Percentiles rank a stretch among this genome's conserved stretches.
Conservation (phyloP, 169 alveolate genomes). For the Plasmodium yoelii region DNA sequence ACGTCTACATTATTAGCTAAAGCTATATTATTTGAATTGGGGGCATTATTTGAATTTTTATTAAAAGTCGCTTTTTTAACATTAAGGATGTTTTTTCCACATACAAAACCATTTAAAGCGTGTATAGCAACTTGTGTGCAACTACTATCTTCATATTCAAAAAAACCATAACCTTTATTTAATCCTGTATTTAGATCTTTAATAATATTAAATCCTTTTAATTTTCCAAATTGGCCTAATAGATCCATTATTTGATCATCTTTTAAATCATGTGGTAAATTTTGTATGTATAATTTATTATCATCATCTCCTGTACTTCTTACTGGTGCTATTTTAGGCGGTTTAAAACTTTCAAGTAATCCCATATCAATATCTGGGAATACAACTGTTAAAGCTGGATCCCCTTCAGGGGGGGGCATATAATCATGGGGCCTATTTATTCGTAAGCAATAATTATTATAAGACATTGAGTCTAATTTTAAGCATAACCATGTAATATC, state of each 20-base stretch:
- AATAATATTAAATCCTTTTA: slow-evolving; percentile 82
- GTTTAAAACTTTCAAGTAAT: slow-evolving; percentile 69
- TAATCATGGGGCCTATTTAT: slow-evolving; percentile 89
- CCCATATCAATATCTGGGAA: slow-evolving; percentile 76
- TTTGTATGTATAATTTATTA: slow-evolving; percentile 86
- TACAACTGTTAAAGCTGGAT: slow-evolving; percentile 82
- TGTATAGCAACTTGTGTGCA: slow-evolving; percentile 89
- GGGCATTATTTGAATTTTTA: slow-evolving; percentile 78
- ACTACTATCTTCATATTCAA: slow-evolving; percentile 89
- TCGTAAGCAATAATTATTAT: slow-evolving; percentile 84
- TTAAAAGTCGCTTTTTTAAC: slow-evolving; percentile 77
- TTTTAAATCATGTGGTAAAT: slow-evolving; percentile 87
- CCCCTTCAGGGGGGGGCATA: slow-evolving; percentile 87
- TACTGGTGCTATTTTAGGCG: slow-evolving; percentile 30
- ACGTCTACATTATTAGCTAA: slow-evolving; percentile 81
- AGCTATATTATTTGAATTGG: slow-evolving; percentile 28
- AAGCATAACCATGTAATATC: slow-evolving; percentile 86
- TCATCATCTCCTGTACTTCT: slow-evolving; percentile 73
- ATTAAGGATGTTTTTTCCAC: slow-evolving; percentile 79
- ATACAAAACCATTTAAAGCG: slow-evolving; percentile 84
- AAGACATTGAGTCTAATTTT: slow-evolving; percentile 86
- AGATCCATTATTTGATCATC: slow-evolving; percentile 86
- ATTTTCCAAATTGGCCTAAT: slow-evolving; percentile 88
- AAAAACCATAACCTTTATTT: slow-evolving; percentile 90
- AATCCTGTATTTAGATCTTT: slow-evolving; percentile 88